Percentiles rank a stretch among this genome's conserved stretches.
These are phyloP conservation scores for Entomortierella lignicola DNA, from an alignment of 192 early-diverging fungal species.

Conservation along the genomic window DNA sequence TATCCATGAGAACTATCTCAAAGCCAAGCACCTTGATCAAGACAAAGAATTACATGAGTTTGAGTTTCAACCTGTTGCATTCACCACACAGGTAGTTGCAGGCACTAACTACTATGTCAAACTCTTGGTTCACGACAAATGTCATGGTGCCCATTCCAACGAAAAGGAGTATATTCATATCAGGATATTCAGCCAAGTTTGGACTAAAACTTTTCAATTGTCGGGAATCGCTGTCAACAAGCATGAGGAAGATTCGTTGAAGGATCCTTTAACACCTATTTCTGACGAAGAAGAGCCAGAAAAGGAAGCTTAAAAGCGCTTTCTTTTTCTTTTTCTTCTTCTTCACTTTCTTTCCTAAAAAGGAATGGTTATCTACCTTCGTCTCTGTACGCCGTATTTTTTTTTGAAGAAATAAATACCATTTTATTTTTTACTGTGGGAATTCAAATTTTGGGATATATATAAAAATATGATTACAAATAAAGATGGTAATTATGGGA, in stretches of 20 bases:
- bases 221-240: constrained; percentile 13
- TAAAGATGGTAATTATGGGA: constrained; percentile 4
- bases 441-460: neutral
- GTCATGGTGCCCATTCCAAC: neutral
- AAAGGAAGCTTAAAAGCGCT: too few relatives aligned
- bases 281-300: neutral
- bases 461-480: neutral
- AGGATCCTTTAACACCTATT: neutral
- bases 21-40: neutral
- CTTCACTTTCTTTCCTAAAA: too few relatives aligned
- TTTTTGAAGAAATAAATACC: too few relatives aligned
- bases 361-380: too few relatives aligned
- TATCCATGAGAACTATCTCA: constrained; percentile 10
- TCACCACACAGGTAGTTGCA: constrained; percentile 30
- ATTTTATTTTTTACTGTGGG: too few relatives aligned
- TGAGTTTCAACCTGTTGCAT: constrained; percentile 13
- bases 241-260: neutral
- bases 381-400: too few relatives aligned
- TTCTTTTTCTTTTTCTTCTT: too few relatives aligned
- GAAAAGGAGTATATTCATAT: constrained; percentile 22
- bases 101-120: constrained; percentile 39
- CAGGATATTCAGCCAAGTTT: constrained; percentile 22
- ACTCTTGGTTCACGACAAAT: constrained; percentile 8
- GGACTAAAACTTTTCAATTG: constrained; percentile 11
- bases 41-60: neutral